phyloP scores from a whole-genome alignment of 106 monocot species.

The Acanthochlamys bracteata region DNA sequence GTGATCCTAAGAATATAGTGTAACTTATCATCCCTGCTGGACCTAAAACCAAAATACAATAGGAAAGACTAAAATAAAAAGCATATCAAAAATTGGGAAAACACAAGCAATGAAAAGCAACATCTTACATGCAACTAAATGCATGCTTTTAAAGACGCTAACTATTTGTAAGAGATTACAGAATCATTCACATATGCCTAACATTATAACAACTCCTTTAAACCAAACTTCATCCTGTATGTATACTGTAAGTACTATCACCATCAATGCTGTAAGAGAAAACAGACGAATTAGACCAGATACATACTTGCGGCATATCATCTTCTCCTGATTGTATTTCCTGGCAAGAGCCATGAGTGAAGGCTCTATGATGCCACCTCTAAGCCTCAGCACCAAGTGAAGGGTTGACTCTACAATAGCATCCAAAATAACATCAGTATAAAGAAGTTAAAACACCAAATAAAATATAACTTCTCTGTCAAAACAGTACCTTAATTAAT shows the following conservation, averaged over 20 bases:
- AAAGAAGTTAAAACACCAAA: neutral
- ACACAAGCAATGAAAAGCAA: too few species aligned
- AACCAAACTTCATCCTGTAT: too few species aligned
- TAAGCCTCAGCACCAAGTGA: conserved; percentile 60
- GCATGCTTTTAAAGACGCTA: too few species aligned
- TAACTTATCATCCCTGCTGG: conserved; percentile 2
- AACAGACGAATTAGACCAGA: neutral
- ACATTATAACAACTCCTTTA: too few species aligned
- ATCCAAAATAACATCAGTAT: neutral
- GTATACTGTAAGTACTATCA: neutral
- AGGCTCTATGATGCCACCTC: conserved; percentile 72
- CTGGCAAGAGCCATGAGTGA: conserved; percentile 72
- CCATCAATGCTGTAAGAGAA: neutral
- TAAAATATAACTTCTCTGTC: neutral
- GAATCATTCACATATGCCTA: too few species aligned
- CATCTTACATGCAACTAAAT: too few species aligned
- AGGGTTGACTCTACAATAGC: conserved; percentile 44
- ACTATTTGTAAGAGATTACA: too few species aligned
- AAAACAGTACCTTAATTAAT: neutral
- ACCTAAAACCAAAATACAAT: too few species aligned
- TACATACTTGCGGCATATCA: conserved; percentile 58
- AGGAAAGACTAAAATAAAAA: too few species aligned
- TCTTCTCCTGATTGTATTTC: conserved; percentile 77
- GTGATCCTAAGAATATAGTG: too few species aligned
- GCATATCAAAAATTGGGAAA: too few species aligned